These are phyloP conservation scores for Alternaria ethzedia DNA, from an alignment of 2,329 filamentous ascomycete genomes.

Conservation along the genomic window DNA sequence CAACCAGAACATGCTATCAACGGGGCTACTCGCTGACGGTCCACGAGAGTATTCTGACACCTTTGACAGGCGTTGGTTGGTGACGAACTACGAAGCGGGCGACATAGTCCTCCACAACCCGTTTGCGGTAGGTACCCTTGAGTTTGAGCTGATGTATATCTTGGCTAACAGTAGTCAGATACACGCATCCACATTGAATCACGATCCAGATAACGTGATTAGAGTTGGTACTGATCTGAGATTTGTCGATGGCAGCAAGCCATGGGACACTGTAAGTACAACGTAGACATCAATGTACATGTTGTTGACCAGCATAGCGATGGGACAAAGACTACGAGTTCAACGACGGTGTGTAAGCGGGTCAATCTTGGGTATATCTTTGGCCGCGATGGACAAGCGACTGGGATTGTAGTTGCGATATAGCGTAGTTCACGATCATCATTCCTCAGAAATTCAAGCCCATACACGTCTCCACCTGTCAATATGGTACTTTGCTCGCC, in stretches of 20 bases:
- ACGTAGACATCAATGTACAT: not conserved
- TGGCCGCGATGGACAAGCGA: not conserved
- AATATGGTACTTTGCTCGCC: conserved; percentile 35
- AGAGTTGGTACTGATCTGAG: conserved; percentile 63
- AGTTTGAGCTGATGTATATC: too few relatives aligned
- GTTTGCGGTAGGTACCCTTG: conserved; percentile 25
- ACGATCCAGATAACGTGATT: conserved; percentile 59
- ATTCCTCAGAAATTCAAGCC: not conserved
- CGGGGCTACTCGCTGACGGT: conserved; percentile 60
- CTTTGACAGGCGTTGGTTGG: conserved; percentile 57
- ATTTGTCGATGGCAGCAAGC: conserved; percentile 60
- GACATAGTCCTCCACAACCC: conserved; percentile 54
- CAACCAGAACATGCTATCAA: conserved; percentile 66
- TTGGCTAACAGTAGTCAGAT: conserved; percentile 50
- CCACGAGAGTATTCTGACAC: conserved; percentile 54
- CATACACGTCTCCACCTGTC: conserved; percentile 1
- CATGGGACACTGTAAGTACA: conserved; percentile 56
- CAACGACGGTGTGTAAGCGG: conserved; percentile 31
- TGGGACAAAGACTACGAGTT: conserved; percentile 44
- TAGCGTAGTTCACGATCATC: not conserved
- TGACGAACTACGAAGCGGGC: conserved; percentile 61
- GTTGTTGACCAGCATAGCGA: conserved; percentile 22
- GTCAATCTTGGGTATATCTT: not conserved
- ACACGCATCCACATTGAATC: conserved; percentile 64
- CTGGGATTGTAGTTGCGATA: not conserved